Conservation (phyloP, 352 stramenopile genomes). For the Phytophthora rubi region DNA sequence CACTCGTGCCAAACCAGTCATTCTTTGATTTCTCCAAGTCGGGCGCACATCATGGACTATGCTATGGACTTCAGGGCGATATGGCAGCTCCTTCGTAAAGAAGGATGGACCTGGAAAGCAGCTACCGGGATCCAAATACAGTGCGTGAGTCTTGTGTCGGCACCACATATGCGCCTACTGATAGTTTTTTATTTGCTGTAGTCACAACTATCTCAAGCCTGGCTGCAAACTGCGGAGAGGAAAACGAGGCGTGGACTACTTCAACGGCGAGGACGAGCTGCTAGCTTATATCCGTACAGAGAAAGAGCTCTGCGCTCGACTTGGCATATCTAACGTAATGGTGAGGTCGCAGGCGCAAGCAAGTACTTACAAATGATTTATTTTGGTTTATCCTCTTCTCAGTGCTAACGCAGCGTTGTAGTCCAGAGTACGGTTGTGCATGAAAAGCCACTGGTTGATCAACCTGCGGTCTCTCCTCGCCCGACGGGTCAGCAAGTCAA, state of each 20-base stretch:
- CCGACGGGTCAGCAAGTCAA: too few species aligned
- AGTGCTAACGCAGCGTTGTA: background rate
- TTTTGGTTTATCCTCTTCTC: too few species aligned
- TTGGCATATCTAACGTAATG: constrained; percentile 1
- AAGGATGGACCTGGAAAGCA: background rate
- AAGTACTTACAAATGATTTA: background rate
- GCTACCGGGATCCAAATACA: background rate
- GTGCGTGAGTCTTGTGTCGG: background rate
- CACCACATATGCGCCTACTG: background rate
- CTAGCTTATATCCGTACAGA: background rate
- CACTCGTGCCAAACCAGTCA: background rate
- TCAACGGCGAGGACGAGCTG: constrained; percentile 8
- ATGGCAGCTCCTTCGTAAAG: background rate
- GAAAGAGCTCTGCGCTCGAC: constrained; percentile 1
- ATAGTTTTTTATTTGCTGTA: background rate
- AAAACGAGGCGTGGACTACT: constrained; percentile 2
- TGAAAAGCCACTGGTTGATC: background rate
- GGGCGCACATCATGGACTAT: background rate
- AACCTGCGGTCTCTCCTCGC: background rate
- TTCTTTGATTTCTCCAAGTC: background rate
- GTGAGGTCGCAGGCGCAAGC: background rate
- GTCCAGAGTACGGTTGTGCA: background rate
- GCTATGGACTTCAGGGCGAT: background rate
- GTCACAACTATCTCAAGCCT: constrained; percentile 12
- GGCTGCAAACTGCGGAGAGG: background rate